Evolutionary conservation across 805 yeast species (phyloP), one percentile per base, ranked within the genome.

Genomic region (Spathaspora boniae): DNA sequence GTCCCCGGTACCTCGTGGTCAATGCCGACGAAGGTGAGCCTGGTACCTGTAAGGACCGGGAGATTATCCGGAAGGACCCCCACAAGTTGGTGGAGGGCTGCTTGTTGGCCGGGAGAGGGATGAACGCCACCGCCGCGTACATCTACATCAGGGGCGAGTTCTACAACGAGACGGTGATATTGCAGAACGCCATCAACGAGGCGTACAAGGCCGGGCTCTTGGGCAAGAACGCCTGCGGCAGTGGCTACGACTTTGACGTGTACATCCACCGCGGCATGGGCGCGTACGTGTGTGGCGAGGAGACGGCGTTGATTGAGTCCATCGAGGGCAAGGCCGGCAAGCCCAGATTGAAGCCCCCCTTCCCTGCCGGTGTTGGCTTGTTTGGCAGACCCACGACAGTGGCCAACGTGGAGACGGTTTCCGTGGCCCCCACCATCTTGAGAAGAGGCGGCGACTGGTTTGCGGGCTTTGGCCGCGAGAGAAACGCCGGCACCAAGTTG

Each of bases 11-110:
- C 58, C 72, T 86, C 48, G 94, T 86, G 32, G 87, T 86, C 51
- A 86, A 86, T 61, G 95, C 95, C 37, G 95, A 86, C 68, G 95
- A 86, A 66, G 95, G 95, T 51, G 95, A 86, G 64, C 95, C 95
- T 9, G 95, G 95, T 43, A 86, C 95, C 34, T 86, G 95, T 64
- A 86, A 86, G 66, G 95, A 86, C 62, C 76, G 95, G 58, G 95
- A 86, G 62, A 86, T 86, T 58, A 81, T 86, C 56, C 76, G 95
- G 60, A 86, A 86, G 61, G 95, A 86, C 58, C 95, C 95, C 28
- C 95, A 86, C 60, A 86, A 86, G 69, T 78, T 86, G 43, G 84
- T 86, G 36, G 95, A 86, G 62, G 95, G 95, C n/a, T 86, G 95
- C 67, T 67, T 86, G 34, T 71, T 86, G 45, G 88, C 93, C 15